Evolutionary conservation across 148 eudicot species (phyloP).

Genomic region (Dianthus caryophyllus): DNA sequence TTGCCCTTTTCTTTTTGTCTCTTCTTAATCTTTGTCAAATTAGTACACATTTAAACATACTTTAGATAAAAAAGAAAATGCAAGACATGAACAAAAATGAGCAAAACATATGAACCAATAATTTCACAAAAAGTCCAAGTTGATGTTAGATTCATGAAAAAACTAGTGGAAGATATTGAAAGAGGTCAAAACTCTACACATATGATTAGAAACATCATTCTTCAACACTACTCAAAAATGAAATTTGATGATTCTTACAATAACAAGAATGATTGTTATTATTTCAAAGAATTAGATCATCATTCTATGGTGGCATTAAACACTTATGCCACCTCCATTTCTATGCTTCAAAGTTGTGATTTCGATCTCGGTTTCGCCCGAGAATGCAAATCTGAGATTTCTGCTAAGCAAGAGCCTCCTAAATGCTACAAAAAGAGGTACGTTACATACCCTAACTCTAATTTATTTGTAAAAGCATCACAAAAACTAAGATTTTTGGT

Average conservation of each 20-base stretch:
- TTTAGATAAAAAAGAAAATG: not conserved
- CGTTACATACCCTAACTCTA: not conserved
- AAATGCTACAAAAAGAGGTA: conserved; percentile 30
- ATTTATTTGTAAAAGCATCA: not conserved
- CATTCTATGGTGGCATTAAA: conserved; percentile 16
- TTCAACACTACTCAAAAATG: not conserved
- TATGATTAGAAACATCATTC: not conserved
- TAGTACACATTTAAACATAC: no score
- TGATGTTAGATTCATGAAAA: not conserved
- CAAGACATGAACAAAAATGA: not conserved
- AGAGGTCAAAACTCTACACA: conserved; percentile 24
- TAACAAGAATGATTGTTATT: not conserved
- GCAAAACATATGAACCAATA: not conserved
- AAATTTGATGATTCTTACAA: conserved; percentile 8
- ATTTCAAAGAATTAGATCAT: not conserved
- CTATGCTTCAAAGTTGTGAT: conserved; percentile 8
- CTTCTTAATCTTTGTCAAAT: no score
- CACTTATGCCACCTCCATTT: conserved; percentile 12
- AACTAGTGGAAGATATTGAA: not conserved
- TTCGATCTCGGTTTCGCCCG: not conserved
- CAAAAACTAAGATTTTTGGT: not conserved
- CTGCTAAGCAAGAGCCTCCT: not conserved
- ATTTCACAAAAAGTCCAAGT: not conserved
- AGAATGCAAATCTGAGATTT: conserved; percentile 9
- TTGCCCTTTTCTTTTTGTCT: no score